These are phyloP conservation scores for Friedmanniomyces endolithicus DNA, from an alignment of 495 filamentous ascomycete genomes.

Conservation along the genomic window DNA sequence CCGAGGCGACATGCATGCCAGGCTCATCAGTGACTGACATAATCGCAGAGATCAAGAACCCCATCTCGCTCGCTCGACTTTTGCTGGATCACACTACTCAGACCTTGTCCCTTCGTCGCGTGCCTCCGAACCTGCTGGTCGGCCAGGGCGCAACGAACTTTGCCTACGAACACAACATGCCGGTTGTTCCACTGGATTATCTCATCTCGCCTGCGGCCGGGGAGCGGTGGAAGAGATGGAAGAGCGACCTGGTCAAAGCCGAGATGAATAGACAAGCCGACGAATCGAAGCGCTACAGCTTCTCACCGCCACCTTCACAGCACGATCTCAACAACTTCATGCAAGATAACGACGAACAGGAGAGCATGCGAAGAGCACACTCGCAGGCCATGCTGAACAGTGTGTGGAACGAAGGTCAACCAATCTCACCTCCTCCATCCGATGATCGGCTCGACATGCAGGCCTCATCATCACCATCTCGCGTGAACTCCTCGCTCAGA, in stretches of 20 bases:
- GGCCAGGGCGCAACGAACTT: slow-evolving; percentile 74
- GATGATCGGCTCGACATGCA: slow-evolving; percentile 4
- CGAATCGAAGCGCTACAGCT: slow-evolving; percentile 32
- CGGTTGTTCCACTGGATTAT: slow-evolving; percentile 53
- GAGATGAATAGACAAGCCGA: slow-evolving; percentile 25
- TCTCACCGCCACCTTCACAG: slow-evolving; percentile 49
- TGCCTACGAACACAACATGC: slow-evolving; percentile 62
- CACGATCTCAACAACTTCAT: slow-evolving; percentile 43
- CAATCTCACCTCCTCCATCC: slow-evolving; percentile 18
- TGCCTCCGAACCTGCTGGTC: slow-evolving; percentile 85
- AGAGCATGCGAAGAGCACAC: slow-evolving; percentile 21
- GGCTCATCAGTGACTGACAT: neutral
- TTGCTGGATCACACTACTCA: slow-evolving; percentile 64
- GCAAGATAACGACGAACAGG: slow-evolving; percentile 19
- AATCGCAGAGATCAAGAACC: slow-evolving; percentile 71
- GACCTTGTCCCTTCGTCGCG: slow-evolving; percentile 64
- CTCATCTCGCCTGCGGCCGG: slow-evolving; percentile 62
- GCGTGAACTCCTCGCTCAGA: slow-evolving; percentile 1
- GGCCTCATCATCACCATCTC: slow-evolving; percentile 5
- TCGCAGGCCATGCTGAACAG: slow-evolving; percentile 17
- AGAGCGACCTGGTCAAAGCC: slow-evolving; percentile 52
- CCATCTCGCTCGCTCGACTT: slow-evolving; percentile 70
- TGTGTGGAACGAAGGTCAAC: slow-evolving; percentile 21
- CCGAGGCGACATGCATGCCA: slow-evolving; percentile 7
- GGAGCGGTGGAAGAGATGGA: slow-evolving; percentile 67